Percentiles rank a stretch among this genome's conserved stretches.
These are phyloP conservation scores for Lentinula aciculospora DNA, from an alignment of 768 basidiomycete genomes.

Conservation along the genomic window DNA sequence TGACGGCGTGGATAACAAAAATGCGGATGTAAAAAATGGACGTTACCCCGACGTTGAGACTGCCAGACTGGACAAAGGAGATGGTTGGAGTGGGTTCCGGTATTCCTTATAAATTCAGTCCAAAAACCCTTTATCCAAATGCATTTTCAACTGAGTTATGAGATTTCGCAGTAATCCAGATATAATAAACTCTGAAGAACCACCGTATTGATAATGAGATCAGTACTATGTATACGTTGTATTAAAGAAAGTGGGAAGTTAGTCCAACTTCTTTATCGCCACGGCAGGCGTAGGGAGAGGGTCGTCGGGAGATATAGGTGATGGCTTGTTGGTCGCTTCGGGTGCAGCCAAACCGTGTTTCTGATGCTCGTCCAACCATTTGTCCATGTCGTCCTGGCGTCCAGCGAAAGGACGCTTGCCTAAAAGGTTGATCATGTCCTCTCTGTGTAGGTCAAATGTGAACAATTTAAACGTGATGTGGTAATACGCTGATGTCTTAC, in stretches of 20 bases:
- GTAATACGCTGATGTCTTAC: slow-evolving; percentile 28
- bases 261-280: slow-evolving; percentile 32
- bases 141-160: slow-evolving; percentile 10
- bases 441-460: slow-evolving; percentile 34
- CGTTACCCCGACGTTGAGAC: slow-evolving; percentile 46
- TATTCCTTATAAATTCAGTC: slow-evolving; percentile 34
- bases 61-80: slow-evolving; percentile 59
- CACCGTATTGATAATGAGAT: not conserved
- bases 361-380: slow-evolving; percentile 85
- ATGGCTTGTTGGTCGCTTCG: slow-evolving; percentile 44
- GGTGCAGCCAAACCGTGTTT: slow-evolving; percentile 36
- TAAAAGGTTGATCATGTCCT: slow-evolving; percentile 81
- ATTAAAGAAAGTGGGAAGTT: slow-evolving; percentile 10
- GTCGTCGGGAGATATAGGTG: slow-evolving; percentile 35
- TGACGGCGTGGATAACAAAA: slow-evolving; percentile 37
- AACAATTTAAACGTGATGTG: not conserved
- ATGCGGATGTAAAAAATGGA: slow-evolving; percentile 47
- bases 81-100: slow-evolving; percentile 73
- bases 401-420: slow-evolving; percentile 80
- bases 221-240: slow-evolving; percentile 3
- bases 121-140: too few relatives aligned
- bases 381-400: slow-evolving; percentile 90
- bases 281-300: slow-evolving; percentile 47
- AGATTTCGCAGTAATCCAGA: slow-evolving; percentile 3
- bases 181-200: not conserved